Evolutionary conservation across 495 filamentous ascomycete species (phyloP), one percentile per base, ranked within the genome.

Genomic region (Amniculicola lignicola): DNA sequence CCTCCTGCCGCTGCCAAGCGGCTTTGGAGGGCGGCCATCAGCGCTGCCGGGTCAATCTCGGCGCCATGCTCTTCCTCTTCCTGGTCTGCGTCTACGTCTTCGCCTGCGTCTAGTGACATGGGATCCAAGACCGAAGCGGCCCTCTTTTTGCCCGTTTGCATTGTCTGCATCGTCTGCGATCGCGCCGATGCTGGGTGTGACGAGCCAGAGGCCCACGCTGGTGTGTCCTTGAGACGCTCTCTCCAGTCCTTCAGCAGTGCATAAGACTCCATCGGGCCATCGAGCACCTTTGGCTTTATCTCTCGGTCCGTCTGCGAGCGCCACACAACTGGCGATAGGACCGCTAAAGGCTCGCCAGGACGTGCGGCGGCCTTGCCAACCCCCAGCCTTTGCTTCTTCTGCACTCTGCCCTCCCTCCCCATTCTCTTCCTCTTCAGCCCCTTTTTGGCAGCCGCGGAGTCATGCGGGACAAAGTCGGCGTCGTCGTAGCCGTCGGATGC

Each of bases 191-290:
- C 40, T 5, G 47, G 16, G 16, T 38, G 19, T 14, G 44, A 43
- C 23, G 28, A 22, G 18, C 2, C 24, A 27, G 29, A 19, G 19
- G 25, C 25, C 50, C 44, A 54, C 27, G 24, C 11, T 6, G 57
- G 41, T 10, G 19, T 54, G 9, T 49, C 25, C 23, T 18, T 23
- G 7, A 57, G 56, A 1, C 55, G 49, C 33, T 61, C 53, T 44
- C 57, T 57, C 69, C 70, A 73, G 51, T 73, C 61, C 49, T 65
- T 64, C 27, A 73, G 41, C 5, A 72, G 47, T 22, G 69, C 62
- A 38, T 64, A 69, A 3, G 62, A 28, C 4, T 24, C 40, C 11
- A 42, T 18, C 11, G 29, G 37, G 16, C 57, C 60, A 21, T 52
- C 43, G 21, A 56, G 36, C 12, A 42, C 23, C 42, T 51, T 28